Conservation (phyloP, 257 asterid genomes). For the Rauvolfia tetraphylla region DNA sequence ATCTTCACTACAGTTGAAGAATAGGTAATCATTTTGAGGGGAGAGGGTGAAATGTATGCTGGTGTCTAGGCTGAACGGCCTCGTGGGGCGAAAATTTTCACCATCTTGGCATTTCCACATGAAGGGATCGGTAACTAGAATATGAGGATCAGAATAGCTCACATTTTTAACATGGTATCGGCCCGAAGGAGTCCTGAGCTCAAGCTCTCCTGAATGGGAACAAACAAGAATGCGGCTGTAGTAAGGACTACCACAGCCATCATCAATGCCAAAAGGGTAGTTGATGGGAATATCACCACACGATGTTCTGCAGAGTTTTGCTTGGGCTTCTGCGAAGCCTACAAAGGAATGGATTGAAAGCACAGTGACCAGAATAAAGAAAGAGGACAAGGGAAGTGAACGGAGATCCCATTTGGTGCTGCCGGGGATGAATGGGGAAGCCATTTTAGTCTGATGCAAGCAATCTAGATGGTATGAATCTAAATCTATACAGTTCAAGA, state of each 20-base stretch:
- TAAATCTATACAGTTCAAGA: constrained; percentile 24
- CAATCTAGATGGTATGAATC: constrained; percentile 12
- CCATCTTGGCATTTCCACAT: constrained; percentile 84
- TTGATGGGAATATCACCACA: constrained; percentile 69
- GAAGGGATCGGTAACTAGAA: constrained; percentile 64
- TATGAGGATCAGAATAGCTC: constrained; percentile 75
- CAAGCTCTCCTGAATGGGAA: constrained; percentile 45
- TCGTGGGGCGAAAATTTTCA: constrained; percentile 48
- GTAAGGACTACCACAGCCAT: constrained; percentile 90
- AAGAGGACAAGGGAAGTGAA: background rate
- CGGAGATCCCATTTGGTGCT: constrained; percentile 8
- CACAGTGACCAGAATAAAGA: constrained; percentile 5
- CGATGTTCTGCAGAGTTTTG: constrained; percentile 52
- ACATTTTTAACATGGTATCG: constrained; percentile 53
- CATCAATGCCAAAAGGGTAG: constrained; percentile 88
- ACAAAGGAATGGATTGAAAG: constrained; percentile 18
- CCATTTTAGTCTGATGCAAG: constrained; percentile 21
- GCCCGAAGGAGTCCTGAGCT: constrained; percentile 85
- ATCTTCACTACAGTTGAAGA: constrained; percentile 76
- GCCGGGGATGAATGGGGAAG: constrained; percentile 14
- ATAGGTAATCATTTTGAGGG: constrained; percentile 66
- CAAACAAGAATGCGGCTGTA: constrained; percentile 62
- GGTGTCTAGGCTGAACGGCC: constrained; percentile 82
- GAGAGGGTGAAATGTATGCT: constrained; percentile 74
- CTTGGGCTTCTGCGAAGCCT: constrained; percentile 33